Base-by-base conservation (phyloP, 768 basidiomycete genomes). In the Boletus edulis region DNA sequence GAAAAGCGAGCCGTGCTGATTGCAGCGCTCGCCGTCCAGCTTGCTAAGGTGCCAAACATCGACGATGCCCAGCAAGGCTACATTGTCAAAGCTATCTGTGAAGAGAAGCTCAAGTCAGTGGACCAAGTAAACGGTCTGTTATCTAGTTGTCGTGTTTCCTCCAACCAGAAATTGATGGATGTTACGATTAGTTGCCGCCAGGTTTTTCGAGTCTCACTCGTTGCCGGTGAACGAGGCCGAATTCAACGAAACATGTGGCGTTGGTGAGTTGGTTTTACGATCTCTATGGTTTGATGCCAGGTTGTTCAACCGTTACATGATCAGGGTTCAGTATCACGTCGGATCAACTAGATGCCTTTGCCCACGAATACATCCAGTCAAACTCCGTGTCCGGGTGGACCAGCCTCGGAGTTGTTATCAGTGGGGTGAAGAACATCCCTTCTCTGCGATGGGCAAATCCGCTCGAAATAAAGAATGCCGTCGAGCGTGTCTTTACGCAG, bases 81-180 rank as follows among this genome's bases (percentile, higher is more conserved):
- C 70, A 73, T 87, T 17, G 76, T 91, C 37, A 69, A 74, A n/a
- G 82, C 78, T 57, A 85, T 98, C 62, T 68, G 84, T n/a, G 81
- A 85, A 52, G 86, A 82, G 20, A 81, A 81, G 59, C 71, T 98
- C 54, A 90, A 87, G 72, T 83, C 81, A 34, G 80, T 83, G 4
- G 96, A 98, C 69, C 95, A 98, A 76, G 84, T 97, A 24, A 77
- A 81, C 50, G 95, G 95, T 94, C 63, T 62, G 85, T 71, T 37
- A 12, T 47, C 27, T 32, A 39, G 42, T 18, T 46, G 34, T 34
- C 32, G 15, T 32, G 17, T 38, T 29, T 48, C 24, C 44, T 11
- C 42, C 32, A 43, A n/a, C 50, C 27, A 29, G 27, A 29, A 18
- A 53, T 56, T 14, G 24, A 52, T 48, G 32, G 38, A 56, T 53